Evolutionary conservation across 176 grass and related monocot species (phyloP).

Genomic region (Leersia perrieri): DNA sequence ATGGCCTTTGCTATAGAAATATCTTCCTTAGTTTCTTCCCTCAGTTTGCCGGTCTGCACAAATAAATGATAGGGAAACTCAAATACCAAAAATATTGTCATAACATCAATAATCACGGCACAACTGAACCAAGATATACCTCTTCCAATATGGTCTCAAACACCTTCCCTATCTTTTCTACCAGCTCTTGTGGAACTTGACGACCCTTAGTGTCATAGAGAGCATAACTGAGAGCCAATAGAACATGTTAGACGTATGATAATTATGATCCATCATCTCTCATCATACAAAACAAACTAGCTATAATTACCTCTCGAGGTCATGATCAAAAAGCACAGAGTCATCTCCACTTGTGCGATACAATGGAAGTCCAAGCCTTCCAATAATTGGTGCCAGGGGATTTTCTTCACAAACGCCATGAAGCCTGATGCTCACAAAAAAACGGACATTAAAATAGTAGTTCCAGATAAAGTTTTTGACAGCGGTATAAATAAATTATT

Average conservation of each 20-base stretch:
- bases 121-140: slow-evolving; percentile 41
- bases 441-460: background rate
- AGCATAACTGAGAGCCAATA: slow-evolving; percentile 69
- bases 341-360: slow-evolving; percentile 94
- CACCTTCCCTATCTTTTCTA: slow-evolving; percentile 75
- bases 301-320: slow-evolving; percentile 72
- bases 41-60: slow-evolving; percentile 74
- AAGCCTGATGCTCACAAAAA: slow-evolving; percentile 63
- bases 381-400: slow-evolving; percentile 86
- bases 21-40: slow-evolving; percentile 64
- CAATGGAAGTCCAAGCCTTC: slow-evolving; percentile 85
- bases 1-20: slow-evolving; percentile 95
- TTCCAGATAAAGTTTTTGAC: background rate
- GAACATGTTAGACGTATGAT: slow-evolving; percentile 18
- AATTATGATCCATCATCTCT: background rate
- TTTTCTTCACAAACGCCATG: slow-evolving; percentile 99
- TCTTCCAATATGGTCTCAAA: slow-evolving; percentile 91
- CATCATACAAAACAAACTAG: background rate
- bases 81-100: slow-evolving; percentile 4
- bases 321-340: slow-evolving; percentile 98
- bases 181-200: slow-evolving; percentile 87
- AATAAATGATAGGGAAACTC: background rate
- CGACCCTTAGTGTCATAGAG: slow-evolving; percentile 75
- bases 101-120: background rate
- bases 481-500: background rate